Conservation (phyloP, 768 basidiomycete species). For the Peribolospora baueri region DNA sequence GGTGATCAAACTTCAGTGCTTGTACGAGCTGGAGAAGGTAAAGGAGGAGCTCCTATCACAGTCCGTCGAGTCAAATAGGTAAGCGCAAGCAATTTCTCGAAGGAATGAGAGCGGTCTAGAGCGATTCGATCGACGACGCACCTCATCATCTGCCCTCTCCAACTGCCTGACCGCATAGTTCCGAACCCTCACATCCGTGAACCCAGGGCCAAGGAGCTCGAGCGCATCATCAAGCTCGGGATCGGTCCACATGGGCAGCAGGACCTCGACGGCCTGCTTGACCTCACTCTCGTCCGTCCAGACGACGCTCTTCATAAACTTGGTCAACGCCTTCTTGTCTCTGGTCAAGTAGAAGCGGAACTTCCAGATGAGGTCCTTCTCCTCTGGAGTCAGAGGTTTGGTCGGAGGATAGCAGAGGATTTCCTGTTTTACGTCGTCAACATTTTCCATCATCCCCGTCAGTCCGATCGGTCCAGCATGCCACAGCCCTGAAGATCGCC, state of each 20-base stretch:
- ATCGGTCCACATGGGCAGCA: constrained; percentile 88
- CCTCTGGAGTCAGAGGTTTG: constrained; percentile 58
- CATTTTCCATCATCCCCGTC: not conserved
- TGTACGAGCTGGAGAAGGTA: constrained; percentile 93
- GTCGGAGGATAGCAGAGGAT: constrained; percentile 82
- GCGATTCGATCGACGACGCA: constrained; percentile 19
- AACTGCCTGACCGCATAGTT: constrained; percentile 85
- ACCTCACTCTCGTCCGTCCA: constrained; percentile 93
- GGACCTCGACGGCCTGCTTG: constrained; percentile 87
- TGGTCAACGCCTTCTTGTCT: constrained; percentile 81
- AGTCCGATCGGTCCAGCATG: not conserved
- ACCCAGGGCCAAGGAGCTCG: constrained; percentile 74
- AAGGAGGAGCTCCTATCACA: constrained; percentile 68
- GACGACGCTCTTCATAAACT: constrained; percentile 90
- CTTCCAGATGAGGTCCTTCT: constrained; percentile 94
- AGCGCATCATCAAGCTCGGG: constrained; percentile 91
- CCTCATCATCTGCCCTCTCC: constrained; percentile 79
- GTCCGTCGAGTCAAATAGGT: not conserved
- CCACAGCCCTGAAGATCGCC: too few species aligned
- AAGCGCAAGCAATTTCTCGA: not conserved
- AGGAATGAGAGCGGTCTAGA: not conserved
- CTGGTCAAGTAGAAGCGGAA: constrained; percentile 91
- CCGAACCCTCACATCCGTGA: constrained; percentile 41
- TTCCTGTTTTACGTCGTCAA: constrained; percentile 27
- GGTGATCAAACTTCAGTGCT: constrained; percentile 84